Base-by-base conservation (phyloP, 768 basidiomycete genomes). In the Suillus spraguei region DNA sequence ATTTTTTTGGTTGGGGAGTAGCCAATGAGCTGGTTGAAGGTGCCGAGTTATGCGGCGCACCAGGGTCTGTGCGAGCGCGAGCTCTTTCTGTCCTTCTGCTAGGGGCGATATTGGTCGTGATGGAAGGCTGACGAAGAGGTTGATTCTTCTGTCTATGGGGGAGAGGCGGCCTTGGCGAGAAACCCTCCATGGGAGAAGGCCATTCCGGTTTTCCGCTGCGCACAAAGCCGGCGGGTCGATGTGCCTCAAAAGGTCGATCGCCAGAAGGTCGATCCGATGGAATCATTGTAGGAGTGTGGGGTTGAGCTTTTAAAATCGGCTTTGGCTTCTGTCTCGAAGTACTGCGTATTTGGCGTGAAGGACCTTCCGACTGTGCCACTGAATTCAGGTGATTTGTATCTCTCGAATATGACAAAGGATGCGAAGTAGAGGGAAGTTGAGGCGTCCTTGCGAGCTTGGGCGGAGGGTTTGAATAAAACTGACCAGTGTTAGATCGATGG, bases 21-120 rank as follows among this genome's bases (percentile, higher is more conserved):
- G 33, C 67, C 41, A 20, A 65, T 49, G 44, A 63, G 2, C 62
- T 64, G 1, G 46, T 41, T 53, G 62, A 60, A 39, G 67, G 28
- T 2, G 62, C 49, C 32, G 61, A 58, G 53, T 65, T 68, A 22
- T 67, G 66, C 9, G 59, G 13, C 1, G 66, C 63, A 0, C 73
- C 73, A 2, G 73, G 73, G 35, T 76, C 73, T 1, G 73, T 74
- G 36, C 73, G 72, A 16, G 73, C 66, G n/a, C 74, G 73, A 35
- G 68, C 66, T 41, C 73, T 71, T 6, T 70, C 66, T 6, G 69
- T 65, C n/a, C 32, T 53, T n/a, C 52, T 53, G 5, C 52, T 11
- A 35, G 52, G 33, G 52, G 5, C 4, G 63, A 38, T 28, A 28
- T 35, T 39, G 17, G 39, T 49, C 28, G 33, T 41, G 65, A 60